Conservation (phyloP, 2,329 filamentous ascomycete species). For the Penicillium sp. region DNA sequence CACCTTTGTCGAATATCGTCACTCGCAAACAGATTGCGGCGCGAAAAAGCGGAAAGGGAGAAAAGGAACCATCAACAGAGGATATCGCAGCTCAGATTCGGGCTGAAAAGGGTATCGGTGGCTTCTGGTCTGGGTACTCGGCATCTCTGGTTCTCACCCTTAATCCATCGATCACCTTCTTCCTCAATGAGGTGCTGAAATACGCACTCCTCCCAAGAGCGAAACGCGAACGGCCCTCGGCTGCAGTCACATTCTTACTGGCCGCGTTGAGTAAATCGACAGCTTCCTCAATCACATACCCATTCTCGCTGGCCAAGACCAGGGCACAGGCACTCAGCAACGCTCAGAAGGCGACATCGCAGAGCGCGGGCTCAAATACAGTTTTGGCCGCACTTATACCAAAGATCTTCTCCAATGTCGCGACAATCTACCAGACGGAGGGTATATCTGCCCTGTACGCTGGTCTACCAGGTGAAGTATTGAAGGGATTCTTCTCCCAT, state of each 20-base stretch:
- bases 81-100: conserved; percentile 70
- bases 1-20: conserved; percentile 81
- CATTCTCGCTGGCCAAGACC: conserved; percentile 83
- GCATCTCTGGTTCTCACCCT: conserved; percentile 79
- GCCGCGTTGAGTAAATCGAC: conserved; percentile 80
- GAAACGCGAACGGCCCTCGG: conserved; percentile 59
- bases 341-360: conserved; percentile 31
- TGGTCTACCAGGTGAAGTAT: conserved; percentile 75
- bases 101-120: conserved; percentile 71
- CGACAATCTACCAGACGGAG: conserved; percentile 65
- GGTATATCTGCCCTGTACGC: conserved; percentile 74
- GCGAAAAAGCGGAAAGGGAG: conserved; percentile 19
- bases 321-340: conserved; percentile 66
- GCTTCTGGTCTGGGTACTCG: conserved; percentile 89
- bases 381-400: conserved; percentile 34
- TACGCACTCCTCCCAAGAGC: conserved; percentile 62
- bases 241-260: conserved; percentile 65
- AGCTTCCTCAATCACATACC: conserved; percentile 80
- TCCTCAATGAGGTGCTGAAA: conserved; percentile 76
- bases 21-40: conserved; percentile 75
- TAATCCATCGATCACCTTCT: conserved; percentile 86
- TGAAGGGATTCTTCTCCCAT: conserved; percentile 85
- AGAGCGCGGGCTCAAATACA: conserved; percentile 6
- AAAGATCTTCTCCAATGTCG: conserved; percentile 69
- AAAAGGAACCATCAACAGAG: conserved; percentile 45